Conservation (phyloP, 2,329 filamentous ascomycete species). For the Penicillium sp. region DNA sequence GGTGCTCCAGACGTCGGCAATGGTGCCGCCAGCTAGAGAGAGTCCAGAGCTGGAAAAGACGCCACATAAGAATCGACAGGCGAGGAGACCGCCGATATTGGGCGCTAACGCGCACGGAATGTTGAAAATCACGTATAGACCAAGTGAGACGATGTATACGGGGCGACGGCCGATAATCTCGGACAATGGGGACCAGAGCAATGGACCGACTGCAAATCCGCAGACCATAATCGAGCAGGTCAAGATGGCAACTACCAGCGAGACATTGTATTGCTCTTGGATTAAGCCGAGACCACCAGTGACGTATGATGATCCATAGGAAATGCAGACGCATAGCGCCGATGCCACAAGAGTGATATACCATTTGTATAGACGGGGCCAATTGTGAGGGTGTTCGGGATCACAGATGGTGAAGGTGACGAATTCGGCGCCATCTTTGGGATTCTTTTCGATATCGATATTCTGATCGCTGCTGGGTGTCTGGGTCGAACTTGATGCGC, state of each 20-base stretch:
- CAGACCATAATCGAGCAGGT: slow-evolving; percentile 69
- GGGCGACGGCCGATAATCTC: slow-evolving; percentile 31
- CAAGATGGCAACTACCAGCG: slow-evolving; percentile 64
- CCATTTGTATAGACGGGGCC: slow-evolving; percentile 68
- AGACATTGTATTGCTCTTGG: slow-evolving; percentile 57
- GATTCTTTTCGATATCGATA: slow-evolving; percentile 26
- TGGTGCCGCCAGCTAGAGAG: slow-evolving; percentile 28
- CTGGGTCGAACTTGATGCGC: slow-evolving; percentile 8
- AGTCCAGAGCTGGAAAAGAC: slow-evolving; percentile 29
- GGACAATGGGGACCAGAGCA: slow-evolving; percentile 29
- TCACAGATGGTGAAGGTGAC: slow-evolving; percentile 64
- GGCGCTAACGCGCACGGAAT: slow-evolving; percentile 33
- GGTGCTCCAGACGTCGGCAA: slow-evolving; percentile 63
- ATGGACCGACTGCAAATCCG: slow-evolving; percentile 59
- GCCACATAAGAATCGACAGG: slow-evolving; percentile 27
- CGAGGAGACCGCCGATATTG: slow-evolving; percentile 28
- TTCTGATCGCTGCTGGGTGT: slow-evolving; percentile 5
- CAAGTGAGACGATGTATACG: slow-evolving; percentile 32
- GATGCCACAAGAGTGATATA: slow-evolving; percentile 78
- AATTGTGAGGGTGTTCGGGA: slow-evolving; percentile 72
- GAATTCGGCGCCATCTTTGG: slow-evolving; percentile 17
- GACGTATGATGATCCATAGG: slow-evolving; percentile 63
- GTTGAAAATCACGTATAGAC: slow-evolving; percentile 32
- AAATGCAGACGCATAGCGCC: slow-evolving; percentile 62
- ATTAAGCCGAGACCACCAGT: slow-evolving; percentile 66